Evolutionary conservation across 2,329 filamentous ascomycete genomes (phyloP), one percentile per base, ranked within the genome.

Genomic region (Beauveria scarabaeidicola): DNA sequence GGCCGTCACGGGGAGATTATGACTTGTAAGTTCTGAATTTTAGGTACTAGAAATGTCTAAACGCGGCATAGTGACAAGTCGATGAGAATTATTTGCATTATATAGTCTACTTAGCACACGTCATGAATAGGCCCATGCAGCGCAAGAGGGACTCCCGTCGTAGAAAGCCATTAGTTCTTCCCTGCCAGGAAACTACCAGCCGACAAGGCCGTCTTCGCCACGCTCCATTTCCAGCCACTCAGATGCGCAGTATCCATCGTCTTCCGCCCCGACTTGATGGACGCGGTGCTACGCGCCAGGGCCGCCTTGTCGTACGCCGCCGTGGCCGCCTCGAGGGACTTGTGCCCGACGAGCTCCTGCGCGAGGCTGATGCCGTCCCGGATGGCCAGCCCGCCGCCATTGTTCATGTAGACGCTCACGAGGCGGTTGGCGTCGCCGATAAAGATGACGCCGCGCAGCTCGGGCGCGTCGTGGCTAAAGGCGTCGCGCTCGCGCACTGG

Each of bases 391-490:
- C 75, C 77, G 1, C 75, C 75, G 3, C 77, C 77, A 61, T 74
- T 75, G 5, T 76, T 75, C 1, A 75, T 73, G 66, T 77, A 79
- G 0, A 75, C 72, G 44, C 69, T 76, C 15, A 77, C 72, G 5
- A 74, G 74, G 63, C 78, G 76, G 63, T 79, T 78, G 55, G 70
- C 69, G 61, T 79, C 76, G 10, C 77, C 76, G 19, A 78, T 71
- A 57, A 77, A 78, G 21, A 78, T 62, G 21, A 76, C 66, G 3
- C 67, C 61, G 19, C 54, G 41, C 32, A 55, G 52, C 15, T 61
- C 46, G 6, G 58, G 46, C 0, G 29, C 23, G 1, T 54, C 65
- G 58, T 77, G 73, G 3, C 61, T 19, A 57, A 79, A 76, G 0
- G 75, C 74, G 59, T 68, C 61, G 63, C 77, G 77, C 60, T 78